A percentile compares a stretch with the other conserved stretches of the same genome.
Evolutionary conservation across 2,329 filamentous ascomycete species (phyloP).

Genomic region (Apiospora rasikravindrae): DNA sequence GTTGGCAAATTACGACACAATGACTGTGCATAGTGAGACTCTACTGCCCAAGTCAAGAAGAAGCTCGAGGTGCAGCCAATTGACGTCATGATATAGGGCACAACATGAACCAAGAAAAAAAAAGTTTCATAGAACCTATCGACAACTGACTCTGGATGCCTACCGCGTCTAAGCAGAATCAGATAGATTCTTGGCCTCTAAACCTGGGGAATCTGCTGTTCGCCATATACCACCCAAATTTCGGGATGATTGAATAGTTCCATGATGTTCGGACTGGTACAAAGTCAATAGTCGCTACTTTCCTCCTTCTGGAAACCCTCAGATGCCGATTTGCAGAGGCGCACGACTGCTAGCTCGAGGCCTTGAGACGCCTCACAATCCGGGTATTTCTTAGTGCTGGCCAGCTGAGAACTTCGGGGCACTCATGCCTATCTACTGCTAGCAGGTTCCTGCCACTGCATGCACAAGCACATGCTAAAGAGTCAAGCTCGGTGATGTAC

Average conservation of each 20-base stretch:
- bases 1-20: not conserved
- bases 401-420: constrained; percentile 5
- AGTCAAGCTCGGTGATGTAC: not conserved
- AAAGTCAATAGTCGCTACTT: not conserved
- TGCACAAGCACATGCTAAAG: not conserved
- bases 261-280: not conserved
- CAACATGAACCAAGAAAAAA: not conserved
- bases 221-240: not conserved
- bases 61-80: not conserved
- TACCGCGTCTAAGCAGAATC: not conserved
- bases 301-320: constrained; percentile 9
- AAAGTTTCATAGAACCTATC: not conserved
- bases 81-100: not conserved
- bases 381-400: not conserved
- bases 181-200: not conserved
- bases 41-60: constrained; percentile 1
- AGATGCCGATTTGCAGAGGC: not conserved
- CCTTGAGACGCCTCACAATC: not conserved
- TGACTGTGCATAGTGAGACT: constrained; percentile 11
- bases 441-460: not conserved
- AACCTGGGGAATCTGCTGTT: not conserved
- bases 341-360: not conserved
- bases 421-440: not conserved
- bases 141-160: too few species aligned
- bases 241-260: not conserved